Base-by-base conservation (phyloP, 306 rosid species). In the Notholithocarpus densiflorus region DNA sequence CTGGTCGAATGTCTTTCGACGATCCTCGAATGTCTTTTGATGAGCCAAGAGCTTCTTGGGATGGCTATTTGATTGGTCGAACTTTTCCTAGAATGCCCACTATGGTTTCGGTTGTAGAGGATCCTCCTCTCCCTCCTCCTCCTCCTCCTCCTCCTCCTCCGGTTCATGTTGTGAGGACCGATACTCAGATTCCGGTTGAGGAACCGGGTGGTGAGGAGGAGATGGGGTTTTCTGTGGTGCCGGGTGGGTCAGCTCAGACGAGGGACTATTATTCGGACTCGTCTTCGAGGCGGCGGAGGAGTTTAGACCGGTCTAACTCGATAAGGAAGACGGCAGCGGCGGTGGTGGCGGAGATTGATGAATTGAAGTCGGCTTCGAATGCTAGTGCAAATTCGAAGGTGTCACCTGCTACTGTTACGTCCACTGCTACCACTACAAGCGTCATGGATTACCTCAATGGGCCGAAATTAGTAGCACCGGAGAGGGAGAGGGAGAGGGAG, bases 11-110 rank as follows among this genome's bases (percentile, higher is more conserved):
- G 19, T 94, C 98, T 6, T 87, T 92, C 23, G 99, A 95, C 29
- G 97, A 94, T 82, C 89, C 98, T n/a, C 86, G 98, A 0, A 88
- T 90, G 81, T 94, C 98, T 6, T 90, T 95, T 8, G 99, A 95
- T 5, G 99, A 95, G 82, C 98, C 99, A 3, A 81, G 99, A 9
- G 99, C 99, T 4, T 95, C 99, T 2, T 95, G 99, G 99, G 99
- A 95, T 62, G 99, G 99, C 15, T 79, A 95, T 76, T 76, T 95
- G 19, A 86, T 89, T 2, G 94, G 96, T 6, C 86, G 88, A 55
- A 83, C 94, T 0, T 84, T 91, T 61, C 89, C 92, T 0, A 91
- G 97, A 76, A 87, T 95, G 97, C 99, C 99, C 18, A 87, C 97
- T 0, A 95, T 95, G 99, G 76, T 90, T 29, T 94, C 98, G 1